phyloP scores from a whole-genome alignment of 305 asterid genomes.

The Fraxinus paxiana region DNA sequence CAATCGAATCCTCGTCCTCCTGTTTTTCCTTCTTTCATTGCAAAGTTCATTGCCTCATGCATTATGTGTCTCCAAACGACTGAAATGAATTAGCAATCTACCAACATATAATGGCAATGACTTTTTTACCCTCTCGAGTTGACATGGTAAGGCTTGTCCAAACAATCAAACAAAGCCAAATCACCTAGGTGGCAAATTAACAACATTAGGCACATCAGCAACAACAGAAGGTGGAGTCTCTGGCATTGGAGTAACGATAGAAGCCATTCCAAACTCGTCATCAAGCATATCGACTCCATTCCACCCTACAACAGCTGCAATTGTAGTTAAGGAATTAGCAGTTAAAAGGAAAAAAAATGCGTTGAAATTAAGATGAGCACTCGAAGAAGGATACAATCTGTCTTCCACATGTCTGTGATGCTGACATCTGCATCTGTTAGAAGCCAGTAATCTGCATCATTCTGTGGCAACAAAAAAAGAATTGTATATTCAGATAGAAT shows the following conservation, averaged over 20 bases:
- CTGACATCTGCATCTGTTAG: constrained; percentile 72
- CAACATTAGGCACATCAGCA: constrained; percentile 33
- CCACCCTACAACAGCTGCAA: constrained; percentile 62
- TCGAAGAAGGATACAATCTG: constrained; percentile 50
- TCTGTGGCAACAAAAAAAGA: constrained; percentile 41
- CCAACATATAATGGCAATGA: constrained; percentile 10
- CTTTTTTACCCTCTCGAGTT: constrained; percentile 19
- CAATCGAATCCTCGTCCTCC: background rate
- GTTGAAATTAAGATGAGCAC: background rate
- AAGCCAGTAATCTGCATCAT: constrained; percentile 88
- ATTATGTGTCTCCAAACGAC: background rate
- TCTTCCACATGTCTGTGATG: constrained; percentile 91
- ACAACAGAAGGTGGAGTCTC: constrained; percentile 42
- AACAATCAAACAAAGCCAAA: constrained; percentile 4
- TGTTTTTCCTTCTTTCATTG: background rate
- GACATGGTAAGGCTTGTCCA: constrained; percentile 8
- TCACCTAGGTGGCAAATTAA: constrained; percentile 53
- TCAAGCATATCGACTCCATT: constrained; percentile 48
- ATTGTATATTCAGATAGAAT: constrained; percentile 1
- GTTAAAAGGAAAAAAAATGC: background rate
- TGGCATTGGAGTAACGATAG: constrained; percentile 43
- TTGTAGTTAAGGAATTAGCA: constrained; percentile 22
- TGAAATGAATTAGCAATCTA: background rate
- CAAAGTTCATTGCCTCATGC: background rate
- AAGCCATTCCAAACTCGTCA: constrained; percentile 58